Evolutionary conservation across 129 eudicot species (phyloP).

Genomic region (Flaveria trinervia): DNA sequence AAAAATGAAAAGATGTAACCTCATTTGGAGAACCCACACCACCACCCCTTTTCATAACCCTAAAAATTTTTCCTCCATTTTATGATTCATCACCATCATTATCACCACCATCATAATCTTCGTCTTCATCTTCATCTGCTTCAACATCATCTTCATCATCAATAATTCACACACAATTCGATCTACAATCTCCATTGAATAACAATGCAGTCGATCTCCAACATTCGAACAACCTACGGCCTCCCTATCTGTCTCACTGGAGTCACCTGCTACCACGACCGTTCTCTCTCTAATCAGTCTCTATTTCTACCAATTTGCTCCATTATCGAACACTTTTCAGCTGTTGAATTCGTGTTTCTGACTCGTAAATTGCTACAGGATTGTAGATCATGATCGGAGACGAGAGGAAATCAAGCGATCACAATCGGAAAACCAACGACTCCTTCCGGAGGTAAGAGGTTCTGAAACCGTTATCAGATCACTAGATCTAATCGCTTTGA

Average conservation of each 20-base stretch:
- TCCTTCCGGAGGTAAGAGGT: constrained; percentile 20
- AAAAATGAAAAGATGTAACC: background rate
- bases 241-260: constrained; percentile 51
- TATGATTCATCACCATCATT: background rate
- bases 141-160: background rate
- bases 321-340: background rate
- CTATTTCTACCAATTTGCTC: background rate
- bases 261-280: constrained; percentile 28
- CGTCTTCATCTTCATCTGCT: background rate
- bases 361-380: constrained; percentile 21
- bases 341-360: constrained; percentile 9
- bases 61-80: constrained; percentile 23
- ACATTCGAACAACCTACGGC: constrained; percentile 37
- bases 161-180: background rate
- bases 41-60: constrained; percentile 19
- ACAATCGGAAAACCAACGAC: constrained; percentile 5
- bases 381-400: constrained; percentile 55
- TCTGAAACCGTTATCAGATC: constrained; percentile 15
- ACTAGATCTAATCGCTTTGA: constrained; percentile 15
- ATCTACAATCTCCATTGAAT: constrained; percentile 9
- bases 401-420: constrained; percentile 37
- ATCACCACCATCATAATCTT: background rate
- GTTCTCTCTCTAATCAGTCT: constrained; percentile 34
- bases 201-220: constrained; percentile 33
- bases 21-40: background rate